Base-by-base conservation (phyloP, 139 green algal genomes). In the Coelastrella sp. region DNA sequence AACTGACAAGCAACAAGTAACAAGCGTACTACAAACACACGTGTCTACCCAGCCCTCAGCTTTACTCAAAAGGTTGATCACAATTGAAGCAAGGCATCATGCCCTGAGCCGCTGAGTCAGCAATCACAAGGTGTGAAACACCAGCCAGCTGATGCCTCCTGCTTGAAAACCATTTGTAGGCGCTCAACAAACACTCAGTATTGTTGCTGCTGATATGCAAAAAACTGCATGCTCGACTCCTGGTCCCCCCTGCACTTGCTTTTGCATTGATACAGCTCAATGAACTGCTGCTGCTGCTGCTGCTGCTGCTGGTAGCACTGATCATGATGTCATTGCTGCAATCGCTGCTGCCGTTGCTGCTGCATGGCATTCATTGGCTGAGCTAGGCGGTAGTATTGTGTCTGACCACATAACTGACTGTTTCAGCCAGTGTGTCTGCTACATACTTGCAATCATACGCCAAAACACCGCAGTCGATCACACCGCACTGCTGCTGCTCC, bases 131-230 rank as follows among this genome's bases (percentile, higher is more conserved):
- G 35, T 49, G 35, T 49, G 35, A 49, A 49, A 49, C 3, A 49
- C 35, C 35, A 49, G 35, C 35, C 35, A 49, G n/a, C n/a, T n/a
- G 35, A 49, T 49, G 35, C 35, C 35, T 49, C 35, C 35, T 49
- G 35, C 3, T 49, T 5, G 1, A 49, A 49, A 5, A 49, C 35
- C 3, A 49, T 49, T 49, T 3, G 35, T 49, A 49, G 35, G 35
- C 35, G 35, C 35, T 49, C 35, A 49, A 49, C 35, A 49, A 49
- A 49, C 35, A 49, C 35, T 49, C 35, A 3, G 3, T 60, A 4
- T 35, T 82, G 76, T 17, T 82, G 76, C 76, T 82, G 75, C 75
- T 82, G 76, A 15, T 82, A 35, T 25, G 35, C 35, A 49, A 49
- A 49, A 49, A 49, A n/a, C n/a, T 49, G 35, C 35, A 49, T 49